Percentiles rank a stretch among this genome's conserved stretches.
Evolutionary conservation across 1,284 basidiomycete genomes (phyloP).

Genomic region (Ustilago cynodontis): DNA sequence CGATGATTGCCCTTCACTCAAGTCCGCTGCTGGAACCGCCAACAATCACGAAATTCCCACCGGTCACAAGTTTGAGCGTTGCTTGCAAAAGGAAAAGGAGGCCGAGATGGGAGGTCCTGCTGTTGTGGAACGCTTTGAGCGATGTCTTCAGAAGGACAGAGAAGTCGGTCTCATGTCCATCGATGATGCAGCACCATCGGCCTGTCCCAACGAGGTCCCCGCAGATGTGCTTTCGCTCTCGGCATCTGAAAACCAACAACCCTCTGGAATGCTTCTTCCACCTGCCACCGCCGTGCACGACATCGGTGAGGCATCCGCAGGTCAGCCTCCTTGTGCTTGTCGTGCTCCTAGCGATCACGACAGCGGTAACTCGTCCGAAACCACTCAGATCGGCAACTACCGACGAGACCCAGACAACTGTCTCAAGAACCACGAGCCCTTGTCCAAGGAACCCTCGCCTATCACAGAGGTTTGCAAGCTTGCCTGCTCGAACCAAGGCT

Average conservation of each 20-base stretch:
- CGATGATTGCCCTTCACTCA: slow-evolving; percentile 16
- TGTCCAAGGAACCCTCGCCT: slow-evolving; percentile 39
- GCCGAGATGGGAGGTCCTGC: slow-evolving; percentile 22
- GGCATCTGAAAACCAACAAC: neutral
- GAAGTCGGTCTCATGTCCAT: slow-evolving; percentile 26
- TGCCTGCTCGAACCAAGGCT: slow-evolving; percentile 41
- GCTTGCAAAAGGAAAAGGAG: slow-evolving; percentile 29
- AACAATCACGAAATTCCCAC: slow-evolving; percentile 17
- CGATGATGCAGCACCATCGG: slow-evolving; percentile 9
- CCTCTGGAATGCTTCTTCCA: slow-evolving; percentile 33
- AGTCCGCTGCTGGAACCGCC: slow-evolving; percentile 1
- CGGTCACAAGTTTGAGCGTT: slow-evolving; percentile 37
- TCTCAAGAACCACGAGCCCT: slow-evolving; percentile 29
- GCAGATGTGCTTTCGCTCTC: slow-evolving; percentile 13
- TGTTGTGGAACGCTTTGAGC: slow-evolving; percentile 40
- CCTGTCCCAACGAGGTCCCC: slow-evolving; percentile 10
- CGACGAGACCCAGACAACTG: slow-evolving; percentile 23
- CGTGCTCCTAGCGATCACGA: slow-evolving; percentile 18
- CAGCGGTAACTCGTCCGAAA: slow-evolving; percentile 11
- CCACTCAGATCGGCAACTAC: slow-evolving; percentile 3
- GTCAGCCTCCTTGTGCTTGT: slow-evolving; percentile 38
- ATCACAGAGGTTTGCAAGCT: slow-evolving; percentile 39
- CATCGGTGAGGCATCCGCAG: slow-evolving; percentile 10
- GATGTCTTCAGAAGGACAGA: slow-evolving; percentile 31
- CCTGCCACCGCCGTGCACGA: slow-evolving; percentile 16